Percentiles rank a stretch among this genome's conserved stretches.
These are phyloP conservation scores for Pythium aristosporum DNA, from an alignment of 352 stramenopile genomes.

Conservation along the genomic window DNA sequence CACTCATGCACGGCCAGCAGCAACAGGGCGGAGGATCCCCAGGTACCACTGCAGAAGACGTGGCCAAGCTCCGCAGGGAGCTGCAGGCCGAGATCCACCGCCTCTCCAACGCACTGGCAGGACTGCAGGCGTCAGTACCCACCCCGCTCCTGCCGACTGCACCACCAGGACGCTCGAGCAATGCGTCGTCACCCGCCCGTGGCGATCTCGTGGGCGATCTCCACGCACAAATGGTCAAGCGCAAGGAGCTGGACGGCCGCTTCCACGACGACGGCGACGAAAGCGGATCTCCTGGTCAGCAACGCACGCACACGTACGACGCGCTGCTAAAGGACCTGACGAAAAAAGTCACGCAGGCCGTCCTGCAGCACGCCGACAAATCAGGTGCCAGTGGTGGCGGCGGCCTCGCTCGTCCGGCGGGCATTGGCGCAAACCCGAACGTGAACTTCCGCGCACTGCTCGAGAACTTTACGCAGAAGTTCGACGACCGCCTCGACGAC, in stretches of 20 bases:
- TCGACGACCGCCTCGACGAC: slow-evolving; percentile 68
- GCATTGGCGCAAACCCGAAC: slow-evolving; percentile 42
- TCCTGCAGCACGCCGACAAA: slow-evolving; percentile 53
- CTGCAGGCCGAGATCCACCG: slow-evolving; percentile 55
- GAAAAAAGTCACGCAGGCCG: slow-evolving; percentile 67
- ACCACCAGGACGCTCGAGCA: neutral
- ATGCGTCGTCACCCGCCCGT: slow-evolving; percentile 1
- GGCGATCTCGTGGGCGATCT: slow-evolving; percentile 54
- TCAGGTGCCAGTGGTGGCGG: slow-evolving; percentile 14
- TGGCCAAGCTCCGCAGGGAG: slow-evolving; percentile 51
- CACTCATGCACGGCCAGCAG: slow-evolving; percentile 27
- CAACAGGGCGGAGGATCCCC: neutral
- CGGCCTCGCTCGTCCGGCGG: slow-evolving; percentile 17
- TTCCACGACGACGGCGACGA: slow-evolving; percentile 37
- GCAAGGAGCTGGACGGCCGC: slow-evolving; percentile 44
- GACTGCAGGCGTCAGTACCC: slow-evolving; percentile 22
- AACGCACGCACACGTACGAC: slow-evolving; percentile 60
- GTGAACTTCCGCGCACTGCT: slow-evolving; percentile 69
- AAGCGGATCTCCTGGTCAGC: slow-evolving; percentile 23
- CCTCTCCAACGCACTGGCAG: slow-evolving; percentile 29
- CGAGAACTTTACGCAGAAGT: slow-evolving; percentile 73
- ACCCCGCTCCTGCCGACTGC: slow-evolving; percentile 4
- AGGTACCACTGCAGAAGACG: slow-evolving; percentile 29
- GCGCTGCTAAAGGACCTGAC: slow-evolving; percentile 71
- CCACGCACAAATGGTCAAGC: slow-evolving; percentile 53